Evolutionary conservation across 2,329 filamentous ascomycete genomes (phyloP), one percentile per base, ranked within the genome.

Genomic region (Coleophoma eucalyptorum): DNA sequence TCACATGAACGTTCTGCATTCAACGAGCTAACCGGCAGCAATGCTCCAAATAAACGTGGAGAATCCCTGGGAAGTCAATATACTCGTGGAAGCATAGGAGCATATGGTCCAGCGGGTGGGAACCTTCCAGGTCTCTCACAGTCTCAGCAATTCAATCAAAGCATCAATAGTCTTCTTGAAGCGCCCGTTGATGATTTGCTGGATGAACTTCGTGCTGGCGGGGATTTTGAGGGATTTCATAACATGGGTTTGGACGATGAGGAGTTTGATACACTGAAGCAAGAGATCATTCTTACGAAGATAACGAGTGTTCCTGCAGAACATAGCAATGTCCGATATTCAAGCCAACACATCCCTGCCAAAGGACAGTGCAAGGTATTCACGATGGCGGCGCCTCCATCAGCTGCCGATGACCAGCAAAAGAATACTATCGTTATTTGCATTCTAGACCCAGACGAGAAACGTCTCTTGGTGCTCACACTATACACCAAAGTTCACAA

Each of bases 1-100:
- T 94, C 87, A 15, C 89, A 93, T 57, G 91, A 96, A 59, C 80
- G 89, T 61, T 78, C 85, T 1, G 80, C 85, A n/a, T 95, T 96
- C 64, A 80, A 84, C 26, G 91, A 96, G 45, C 80, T 85, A 15
- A 58, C 56, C 20, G 59, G 56, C 8, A 73, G 70, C 59, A 74
- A 69, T 67, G 66, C 47, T 63, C 32, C 51, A 19, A 70, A 49
- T 59, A 69, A 58, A 68, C 72, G 65, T 49, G 71, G 68, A 40
- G 86, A 94, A 48, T 96, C 92, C 2, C 80, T 94, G 56, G 87
- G 87, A 31, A 84, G 78, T 49, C 77, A 81, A 48, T 80, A 82
- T 49, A 76, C 79, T 34, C 81, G 89, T 41, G 74, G 74, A 43
- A 92, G 89, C 42, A 60, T 70, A 16, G 55, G 48, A 26, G 48